Evolutionary conservation across 306 rosid species (phyloP), one percentile per base, ranked within the genome.

Genomic region (Begonia fuchsioides): DNA sequence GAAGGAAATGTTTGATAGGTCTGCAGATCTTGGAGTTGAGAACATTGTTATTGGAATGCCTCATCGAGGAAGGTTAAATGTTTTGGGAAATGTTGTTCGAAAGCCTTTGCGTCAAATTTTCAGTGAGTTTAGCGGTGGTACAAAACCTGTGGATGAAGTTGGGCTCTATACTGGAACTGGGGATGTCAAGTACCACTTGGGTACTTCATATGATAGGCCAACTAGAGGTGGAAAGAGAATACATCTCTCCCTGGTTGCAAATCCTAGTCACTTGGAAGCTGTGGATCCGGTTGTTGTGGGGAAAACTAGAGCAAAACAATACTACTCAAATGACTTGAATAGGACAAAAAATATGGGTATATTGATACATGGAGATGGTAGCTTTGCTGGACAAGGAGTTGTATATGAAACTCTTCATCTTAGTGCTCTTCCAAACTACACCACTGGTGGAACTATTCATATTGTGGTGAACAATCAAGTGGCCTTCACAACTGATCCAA

Each of bases 331-430:
- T 60, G 98, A 90, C 51, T 57, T 6, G 39, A 82, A 85, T 66
- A 72, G 94, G 68, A 81, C 66, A 8, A 90, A 85, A 67, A 74
- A 90, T 69, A 64, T 90, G 98, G 94, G 79, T 44, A 13, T 90
- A 53, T 65, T 90, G 73, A 73, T 90, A 56, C 95, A 90, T 39
- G 98, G 98, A 56, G 98, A 90, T 69, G 95, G 98, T 67, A 90
- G 98, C 61, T 90, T 85, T 76, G 92, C 98, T 3, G 98, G 98
- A 41, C 95, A 85, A 74, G 98, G 98, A 47, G 98, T 90, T 45
- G 98, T 84, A 61, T 90, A 85, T 16, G 98, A 90, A 70, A 81
- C 87, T 32, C 72, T 90, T 10, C 98, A 90, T 90, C 76, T 90
- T 44, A 90, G 98, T 59, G 95, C 94, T 67, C 94, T 90, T 66